These are phyloP conservation scores for Diaporthe batatas DNA, from an alignment of 2,329 filamentous ascomycete species.

Conservation along the genomic window DNA sequence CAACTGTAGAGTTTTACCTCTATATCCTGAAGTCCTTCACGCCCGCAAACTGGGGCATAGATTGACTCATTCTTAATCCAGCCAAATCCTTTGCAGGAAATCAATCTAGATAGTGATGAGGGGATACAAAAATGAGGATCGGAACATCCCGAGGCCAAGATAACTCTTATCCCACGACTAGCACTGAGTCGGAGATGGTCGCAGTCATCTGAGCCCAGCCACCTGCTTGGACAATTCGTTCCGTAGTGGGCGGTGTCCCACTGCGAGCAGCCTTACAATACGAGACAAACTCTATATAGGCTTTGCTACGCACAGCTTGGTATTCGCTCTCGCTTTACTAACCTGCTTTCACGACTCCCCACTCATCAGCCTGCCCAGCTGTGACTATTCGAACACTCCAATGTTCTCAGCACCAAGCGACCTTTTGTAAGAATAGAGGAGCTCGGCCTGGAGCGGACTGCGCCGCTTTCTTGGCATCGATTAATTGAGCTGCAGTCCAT, in stretches of 20 bases:
- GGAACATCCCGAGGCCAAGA: neutral
- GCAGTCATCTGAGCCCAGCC: neutral
- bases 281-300: neutral
- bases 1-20: no score
- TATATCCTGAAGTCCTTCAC: no score
- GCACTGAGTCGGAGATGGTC: neutral
- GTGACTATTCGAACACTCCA: neutral
- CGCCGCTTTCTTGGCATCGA: neutral
- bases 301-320: neutral
- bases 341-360: neutral
- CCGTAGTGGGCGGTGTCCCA: neutral
- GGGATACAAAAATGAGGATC: neutral
- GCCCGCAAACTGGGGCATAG: neutral
- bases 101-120: neutral
- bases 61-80: neutral
- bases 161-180: neutral
- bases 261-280: neutral
- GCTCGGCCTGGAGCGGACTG: neutral
- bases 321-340: neutral
- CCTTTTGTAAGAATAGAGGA: neutral
- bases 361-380: neutral
- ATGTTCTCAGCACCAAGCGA: neutral
- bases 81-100: neutral
- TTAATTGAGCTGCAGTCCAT: neutral
- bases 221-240: neutral